phyloP scores from a whole-genome alignment of 139 green algal species.

The Yamagishiella unicocca region DNA sequence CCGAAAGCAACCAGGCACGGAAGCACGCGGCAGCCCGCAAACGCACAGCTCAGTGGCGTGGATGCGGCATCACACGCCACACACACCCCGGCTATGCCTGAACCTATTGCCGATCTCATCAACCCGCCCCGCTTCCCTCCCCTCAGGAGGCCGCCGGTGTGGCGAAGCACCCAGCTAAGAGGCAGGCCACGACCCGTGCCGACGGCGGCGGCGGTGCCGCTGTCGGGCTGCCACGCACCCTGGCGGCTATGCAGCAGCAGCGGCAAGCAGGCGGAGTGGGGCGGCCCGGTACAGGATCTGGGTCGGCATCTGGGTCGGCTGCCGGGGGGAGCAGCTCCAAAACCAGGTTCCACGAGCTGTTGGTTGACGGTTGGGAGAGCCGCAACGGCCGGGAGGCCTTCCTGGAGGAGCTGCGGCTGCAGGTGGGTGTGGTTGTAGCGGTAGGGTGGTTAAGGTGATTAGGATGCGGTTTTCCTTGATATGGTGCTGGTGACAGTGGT shows the following conservation, averaged over 20 bases:
- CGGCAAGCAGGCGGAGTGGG: not conserved
- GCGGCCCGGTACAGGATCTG: not conserved
- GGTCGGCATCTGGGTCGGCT: not conserved
- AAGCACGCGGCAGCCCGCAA: too few relatives aligned
- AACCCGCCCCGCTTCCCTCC: too few relatives aligned
- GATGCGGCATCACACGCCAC: too few relatives aligned
- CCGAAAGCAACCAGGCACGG: too few relatives aligned
- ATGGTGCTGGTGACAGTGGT: too few relatives aligned
- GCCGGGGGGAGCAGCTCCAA: not conserved
- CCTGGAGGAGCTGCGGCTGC: constrained; percentile 39
- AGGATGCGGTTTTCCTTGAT: too few relatives aligned
- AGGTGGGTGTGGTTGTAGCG: not conserved
- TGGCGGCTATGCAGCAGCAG: constrained; percentile 23
- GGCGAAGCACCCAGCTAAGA: constrained; percentile 5
- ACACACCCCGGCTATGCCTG: too few relatives aligned
- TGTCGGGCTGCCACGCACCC: not conserved
- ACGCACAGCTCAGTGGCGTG: too few relatives aligned
- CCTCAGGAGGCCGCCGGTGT: not conserved
- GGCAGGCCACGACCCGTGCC: not conserved
- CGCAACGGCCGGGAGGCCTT: constrained; percentile 34
- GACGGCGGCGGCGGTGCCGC: not conserved
- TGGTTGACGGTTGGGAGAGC: constrained; percentile 39
- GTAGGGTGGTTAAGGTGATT: too few relatives aligned
- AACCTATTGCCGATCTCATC: too few relatives aligned
- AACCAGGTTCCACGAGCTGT: constrained; percentile 41